phyloP scores from a whole-genome alignment of 2,329 filamentous ascomycete genomes.

The Westerdykella sp. region DNA sequence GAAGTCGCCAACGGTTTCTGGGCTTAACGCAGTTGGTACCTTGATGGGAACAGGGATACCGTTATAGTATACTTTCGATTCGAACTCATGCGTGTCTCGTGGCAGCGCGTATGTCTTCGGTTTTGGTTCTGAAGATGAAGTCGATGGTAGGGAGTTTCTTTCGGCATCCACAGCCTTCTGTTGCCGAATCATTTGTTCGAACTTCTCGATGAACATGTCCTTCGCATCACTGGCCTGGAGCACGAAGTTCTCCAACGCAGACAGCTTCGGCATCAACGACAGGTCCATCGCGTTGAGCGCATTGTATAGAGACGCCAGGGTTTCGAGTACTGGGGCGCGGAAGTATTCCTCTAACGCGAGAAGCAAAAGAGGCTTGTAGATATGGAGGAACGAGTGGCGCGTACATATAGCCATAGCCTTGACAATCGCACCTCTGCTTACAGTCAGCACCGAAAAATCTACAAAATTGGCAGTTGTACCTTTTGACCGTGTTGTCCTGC shows the following conservation, averaged over 20 bases:
- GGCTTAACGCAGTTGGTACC: constrained; percentile 85
- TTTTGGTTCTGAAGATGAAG: constrained; percentile 37
- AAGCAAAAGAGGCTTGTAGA: constrained; percentile 94
- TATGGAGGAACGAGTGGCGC: constrained; percentile 92
- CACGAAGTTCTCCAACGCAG: constrained; percentile 74
- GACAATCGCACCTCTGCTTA: constrained; percentile 73
- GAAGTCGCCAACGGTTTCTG: constrained; percentile 95
- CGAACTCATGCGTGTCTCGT: constrained; percentile 94
- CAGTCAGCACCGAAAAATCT: constrained; percentile 8
- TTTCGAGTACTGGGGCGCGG: constrained; percentile 81
- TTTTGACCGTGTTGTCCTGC: constrained; percentile 83
- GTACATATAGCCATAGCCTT: constrained; percentile 99
- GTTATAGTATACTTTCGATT: constrained; percentile 92
- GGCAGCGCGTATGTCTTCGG: constrained; percentile 68
- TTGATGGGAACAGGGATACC: constrained; percentile 96
- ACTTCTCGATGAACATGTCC: constrained; percentile 96
- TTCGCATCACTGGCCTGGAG: constrained; percentile 88
- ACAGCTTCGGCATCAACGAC: constrained; percentile 83
- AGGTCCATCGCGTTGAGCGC: constrained; percentile 96
- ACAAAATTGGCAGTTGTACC: constrained; percentile 37
- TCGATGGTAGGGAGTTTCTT: constrained; percentile 22
- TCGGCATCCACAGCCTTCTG: constrained; percentile 61
- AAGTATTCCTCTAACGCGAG: constrained; percentile 96
- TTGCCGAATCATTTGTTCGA: constrained; percentile 87
- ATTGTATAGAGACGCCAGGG: constrained; percentile 79